These are phyloP conservation scores for Dendrocalamus sinicus DNA, from an alignment of 176 grass and related monocot species.

Conservation along the genomic window DNA sequence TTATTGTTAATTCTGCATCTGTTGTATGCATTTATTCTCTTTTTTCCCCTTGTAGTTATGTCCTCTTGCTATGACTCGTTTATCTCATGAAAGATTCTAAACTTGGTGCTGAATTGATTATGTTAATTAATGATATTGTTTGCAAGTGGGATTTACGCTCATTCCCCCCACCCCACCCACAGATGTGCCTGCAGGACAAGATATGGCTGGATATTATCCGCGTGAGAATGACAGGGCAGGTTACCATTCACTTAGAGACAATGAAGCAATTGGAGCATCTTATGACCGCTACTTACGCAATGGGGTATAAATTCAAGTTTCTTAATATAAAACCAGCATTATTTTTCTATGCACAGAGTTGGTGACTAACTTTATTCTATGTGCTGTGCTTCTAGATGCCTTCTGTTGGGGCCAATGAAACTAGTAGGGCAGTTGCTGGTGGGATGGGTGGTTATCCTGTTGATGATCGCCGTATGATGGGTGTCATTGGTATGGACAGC, in stretches of 20 bases:
- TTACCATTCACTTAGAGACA: constrained; percentile 82
- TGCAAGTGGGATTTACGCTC: neutral
- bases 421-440: constrained; percentile 62
- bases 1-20: neutral
- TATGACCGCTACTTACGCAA: constrained; percentile 96
- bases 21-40: neutral
- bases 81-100: neutral
- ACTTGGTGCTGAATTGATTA: neutral
- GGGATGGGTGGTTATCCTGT: constrained; percentile 69
- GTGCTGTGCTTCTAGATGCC: constrained; percentile 51
- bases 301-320: constrained; percentile 64
- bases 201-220: constrained; percentile 81
- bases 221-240: constrained; percentile 73
- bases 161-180: neutral
- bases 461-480: constrained; percentile 73
- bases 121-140: constrained; percentile 17
- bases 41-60: neutral
- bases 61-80: neutral
- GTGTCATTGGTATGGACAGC: constrained; percentile 64
- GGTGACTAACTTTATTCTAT: neutral
- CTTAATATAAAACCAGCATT: neutral
- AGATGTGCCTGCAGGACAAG: constrained; percentile 79
- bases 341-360: neutral
- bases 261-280: constrained; percentile 86
- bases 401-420: constrained; percentile 62